These are phyloP conservation scores for Podospora anserina DNA, from an alignment of 495 filamentous ascomycete genomes.

Conservation along the genomic window DNA sequence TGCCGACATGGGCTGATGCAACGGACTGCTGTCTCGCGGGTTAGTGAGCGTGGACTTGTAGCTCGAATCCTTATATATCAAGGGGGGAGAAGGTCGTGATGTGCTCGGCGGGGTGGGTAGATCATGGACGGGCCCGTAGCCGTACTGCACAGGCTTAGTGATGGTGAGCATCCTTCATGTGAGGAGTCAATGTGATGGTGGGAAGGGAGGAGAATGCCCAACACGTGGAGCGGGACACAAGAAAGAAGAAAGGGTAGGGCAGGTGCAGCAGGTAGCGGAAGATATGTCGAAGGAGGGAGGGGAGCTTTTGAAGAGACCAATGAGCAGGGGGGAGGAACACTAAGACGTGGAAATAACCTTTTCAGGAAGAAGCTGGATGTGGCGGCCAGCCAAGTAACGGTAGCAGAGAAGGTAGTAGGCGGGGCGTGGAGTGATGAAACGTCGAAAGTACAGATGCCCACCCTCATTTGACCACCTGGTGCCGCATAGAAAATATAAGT, in stretches of 20 bases:
- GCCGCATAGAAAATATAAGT: conserved; percentile 34
- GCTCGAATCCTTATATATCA: conserved; percentile 49
- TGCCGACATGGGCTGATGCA: conserved; percentile 60
- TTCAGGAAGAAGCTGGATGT: conserved; percentile 49
- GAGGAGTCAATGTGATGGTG: conserved; percentile 7
- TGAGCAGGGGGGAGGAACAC: conserved; percentile 23
- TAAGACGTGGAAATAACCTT: conserved; percentile 50
- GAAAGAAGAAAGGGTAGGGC: conserved; percentile 9
- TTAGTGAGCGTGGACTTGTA: conserved; percentile 42
- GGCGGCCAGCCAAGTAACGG: conserved; percentile 51
- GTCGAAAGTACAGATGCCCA: conserved; percentile 43
- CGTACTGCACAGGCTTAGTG: conserved; percentile 63
- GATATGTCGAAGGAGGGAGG: conserved; percentile 13
- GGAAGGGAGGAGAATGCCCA: conserved; percentile 16
- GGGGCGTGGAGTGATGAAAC: conserved; percentile 51
- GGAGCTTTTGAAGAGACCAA: conserved; percentile 7
- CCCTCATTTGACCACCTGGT: conserved; percentile 48
- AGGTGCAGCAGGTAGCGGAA: conserved; percentile 9
- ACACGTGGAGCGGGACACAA: conserved; percentile 15
- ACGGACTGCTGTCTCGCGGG: conserved; percentile 40
- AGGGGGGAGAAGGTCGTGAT: conserved; percentile 58
- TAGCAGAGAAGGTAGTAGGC: conserved; percentile 39
- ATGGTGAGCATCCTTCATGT: conserved; percentile 62
- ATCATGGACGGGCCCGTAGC: conserved; percentile 68
- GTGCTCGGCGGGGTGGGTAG: conserved; percentile 59